Evolutionary conservation across 2,329 filamentous ascomycete genomes (phyloP).

Genomic region (Pseudogymnoascus sp.): DNA sequence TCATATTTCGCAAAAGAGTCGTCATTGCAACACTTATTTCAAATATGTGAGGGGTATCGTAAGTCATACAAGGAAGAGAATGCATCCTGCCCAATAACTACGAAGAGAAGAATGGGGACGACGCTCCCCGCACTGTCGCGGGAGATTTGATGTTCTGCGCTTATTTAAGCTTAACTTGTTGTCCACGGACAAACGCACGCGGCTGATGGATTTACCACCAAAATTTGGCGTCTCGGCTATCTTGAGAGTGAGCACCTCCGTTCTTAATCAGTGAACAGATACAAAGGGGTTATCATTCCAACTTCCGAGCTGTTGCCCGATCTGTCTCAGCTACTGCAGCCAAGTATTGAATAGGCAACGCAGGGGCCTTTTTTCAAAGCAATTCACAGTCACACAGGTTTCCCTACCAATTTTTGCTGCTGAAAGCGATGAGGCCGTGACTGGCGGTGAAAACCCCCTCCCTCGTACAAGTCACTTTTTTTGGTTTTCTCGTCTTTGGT

Average conservation of each 20-base stretch:
- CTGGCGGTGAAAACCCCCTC: neutral
- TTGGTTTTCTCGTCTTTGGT: neutral
- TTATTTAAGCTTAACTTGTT: constrained; percentile 8
- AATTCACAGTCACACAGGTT: neutral
- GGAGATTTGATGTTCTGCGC: constrained; percentile 8
- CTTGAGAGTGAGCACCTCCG: neutral
- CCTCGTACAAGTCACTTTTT: neutral
- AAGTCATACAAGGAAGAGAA: neutral
- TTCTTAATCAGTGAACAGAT: neutral
- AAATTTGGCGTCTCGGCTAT: neutral
- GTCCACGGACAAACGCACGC: neutral
- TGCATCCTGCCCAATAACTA: constrained; percentile 1
- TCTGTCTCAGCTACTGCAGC: constrained; percentile 1
- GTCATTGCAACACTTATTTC: neutral
- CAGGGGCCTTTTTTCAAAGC: neutral
- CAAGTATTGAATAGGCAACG: neutral
- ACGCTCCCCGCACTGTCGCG: neutral
- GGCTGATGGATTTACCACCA: neutral
- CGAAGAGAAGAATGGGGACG: neutral
- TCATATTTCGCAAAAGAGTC: constrained; percentile 1
- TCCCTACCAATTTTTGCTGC: neutral
- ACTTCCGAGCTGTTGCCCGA: neutral
- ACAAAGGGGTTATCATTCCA: neutral
- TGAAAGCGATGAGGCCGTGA: neutral
- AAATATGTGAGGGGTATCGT: constrained; percentile 1